Evolutionary conservation across 805 yeast species (phyloP).

Genomic region (Blastobotrys parvus): DNA sequence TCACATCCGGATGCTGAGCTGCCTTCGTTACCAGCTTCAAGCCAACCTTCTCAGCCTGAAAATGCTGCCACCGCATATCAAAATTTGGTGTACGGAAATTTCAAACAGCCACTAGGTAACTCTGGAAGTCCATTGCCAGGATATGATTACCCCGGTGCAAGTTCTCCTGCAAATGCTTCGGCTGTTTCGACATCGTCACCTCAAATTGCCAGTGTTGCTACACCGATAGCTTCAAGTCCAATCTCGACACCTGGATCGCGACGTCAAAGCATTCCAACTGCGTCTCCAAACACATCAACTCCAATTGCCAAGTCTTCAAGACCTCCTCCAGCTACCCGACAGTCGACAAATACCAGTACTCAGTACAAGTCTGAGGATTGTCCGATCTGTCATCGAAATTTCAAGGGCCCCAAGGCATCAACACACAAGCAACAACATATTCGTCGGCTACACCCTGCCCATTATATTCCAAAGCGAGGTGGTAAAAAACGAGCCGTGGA

Average conservation of each 20-base stretch:
- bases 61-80: background rate
- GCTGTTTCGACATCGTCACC: background rate
- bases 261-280: background rate
- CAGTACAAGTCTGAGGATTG: constrained; percentile 30
- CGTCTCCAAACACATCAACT: background rate
- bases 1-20: constrained; percentile 1
- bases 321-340: constrained; percentile 4
- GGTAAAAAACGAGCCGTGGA: constrained; percentile 31
- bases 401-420: constrained; percentile 40
- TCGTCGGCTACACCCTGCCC: constrained; percentile 37
- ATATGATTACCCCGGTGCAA: background rate
- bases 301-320: background rate
- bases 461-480: constrained; percentile 39
- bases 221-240: background rate
- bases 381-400: constrained; percentile 35
- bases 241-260: background rate
- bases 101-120: constrained; percentile 1
- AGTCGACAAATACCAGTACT: constrained; percentile 5
- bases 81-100: background rate
- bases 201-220: background rate
- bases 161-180: background rate
- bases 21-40: background rate
- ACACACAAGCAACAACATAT: constrained; percentile 44
- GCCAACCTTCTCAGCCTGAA: background rate
- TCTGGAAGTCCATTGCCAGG: background rate